Base-by-base conservation (phyloP, 2,329 filamentous ascomycete genomes). In the Colletotrichum karsti region DNA sequence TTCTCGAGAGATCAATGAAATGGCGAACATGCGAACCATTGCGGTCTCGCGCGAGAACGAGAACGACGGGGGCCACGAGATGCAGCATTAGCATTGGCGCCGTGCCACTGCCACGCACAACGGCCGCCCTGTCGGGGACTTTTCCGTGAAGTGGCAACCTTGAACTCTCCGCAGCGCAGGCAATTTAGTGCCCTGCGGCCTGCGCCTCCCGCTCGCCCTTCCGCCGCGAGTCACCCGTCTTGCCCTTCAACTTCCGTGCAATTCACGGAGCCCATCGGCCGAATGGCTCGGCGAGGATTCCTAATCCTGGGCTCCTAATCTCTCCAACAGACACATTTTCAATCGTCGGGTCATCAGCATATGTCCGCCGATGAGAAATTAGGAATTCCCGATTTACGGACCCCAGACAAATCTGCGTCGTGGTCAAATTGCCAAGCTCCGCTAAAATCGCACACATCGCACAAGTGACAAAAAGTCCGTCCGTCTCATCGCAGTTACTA, bases 181-280 rank as follows among this genome's bases (percentile, higher is more conserved):
- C 24, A 46, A 46, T 56, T 37, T 20, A 35, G 30, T 18, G 22
- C 24, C 15, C 20, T 33, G 30, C 30, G 20, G 46, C 56, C 56
- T n/a, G 39, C 39, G 50, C 63, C 58, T 63, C 59, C 59, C 50
- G 58, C 50, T 24, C 41, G 33, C 57, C 22, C 20, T 57, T 35
- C 63, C 63, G 63, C 51, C 35, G 51, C 50, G 63, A 51, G 59
- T 57, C 59, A 57, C 35, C 41, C 59, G 51, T 33, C 26, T 57
- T 51, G 51, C 35, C 41, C 59, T 41, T 33, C 26, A 15, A 18
- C 18, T 56, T 12, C 63, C 58, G 33, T 15, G n/a, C 18, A 18
- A 9, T 8, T 15, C 42, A 44, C 59, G 33, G 33, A 58, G 18
- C 20, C n/a, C 7, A 28, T 63, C 58, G 58, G 51, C 63, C 59